Evolutionary conservation across 2,329 filamentous ascomycete genomes (phyloP), one percentile per base, ranked within the genome.

Genomic region (Proliferodiscus dingleyae): DNA sequence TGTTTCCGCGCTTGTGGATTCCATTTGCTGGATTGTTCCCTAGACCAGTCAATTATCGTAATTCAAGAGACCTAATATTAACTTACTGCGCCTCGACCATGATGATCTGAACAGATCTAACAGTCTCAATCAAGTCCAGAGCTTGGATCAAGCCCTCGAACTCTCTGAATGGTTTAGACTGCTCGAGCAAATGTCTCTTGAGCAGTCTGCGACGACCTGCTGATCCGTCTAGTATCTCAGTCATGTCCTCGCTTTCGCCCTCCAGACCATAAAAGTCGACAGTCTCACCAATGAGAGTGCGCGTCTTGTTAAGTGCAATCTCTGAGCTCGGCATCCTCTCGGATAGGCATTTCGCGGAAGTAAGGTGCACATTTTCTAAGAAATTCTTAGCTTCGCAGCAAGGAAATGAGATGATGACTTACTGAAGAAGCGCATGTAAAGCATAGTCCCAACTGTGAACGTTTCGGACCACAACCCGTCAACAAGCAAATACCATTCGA

Each of bases 351-450:
- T 74, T 68, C 42, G 80, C 79, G 39, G 78, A 78, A 24, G 69
- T 66, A 37, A 83, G 67, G 48, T 70, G 55, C 46, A 59, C 49
- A 22, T 65, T 67, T 44, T 74, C 74, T 56, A 46, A 18, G 26
- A 28, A 34, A 32, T n/a, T 40, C 61, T 58, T 53, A 56, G 46
- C 43, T 37, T 28, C n/a, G 30, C 15, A 24, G 19, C 37, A 38
- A 9, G 30, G 18, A 30, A 15, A 33, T 13, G 19, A 18, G 11
- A 39, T 38, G 19, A 26, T 24, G 37, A 77, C 88, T 73, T 78
- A 94, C 89, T 77, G 37, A 95, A 74, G 60, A 96, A 89, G 50
- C 83, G 82, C 60, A 86, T 86, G 68, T 95, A 88, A n/a, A 90
- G 77, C 56, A 81, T 75, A 23, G 79, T 78, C 33, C 88, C 81